These are phyloP conservation scores for Teunomyces tritomae DNA, from an alignment of 805 yeast genomes.

Conservation along the genomic window DNA sequence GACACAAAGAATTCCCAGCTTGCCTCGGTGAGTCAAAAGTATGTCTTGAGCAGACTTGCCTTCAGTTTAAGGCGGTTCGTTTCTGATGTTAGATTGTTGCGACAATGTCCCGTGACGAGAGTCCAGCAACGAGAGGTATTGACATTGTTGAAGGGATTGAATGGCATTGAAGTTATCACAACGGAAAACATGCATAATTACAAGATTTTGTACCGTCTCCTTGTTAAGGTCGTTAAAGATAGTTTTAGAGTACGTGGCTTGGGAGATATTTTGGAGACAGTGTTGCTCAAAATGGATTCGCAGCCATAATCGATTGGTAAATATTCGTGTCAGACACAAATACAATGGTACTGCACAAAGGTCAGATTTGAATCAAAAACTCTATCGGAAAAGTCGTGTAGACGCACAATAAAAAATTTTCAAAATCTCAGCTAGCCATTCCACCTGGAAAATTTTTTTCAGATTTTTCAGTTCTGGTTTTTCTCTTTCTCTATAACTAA, in stretches of 20 bases:
- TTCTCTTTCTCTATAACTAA: neutral
- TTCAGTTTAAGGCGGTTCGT: constrained; percentile 61
- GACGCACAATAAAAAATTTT: neutral
- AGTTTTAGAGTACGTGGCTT: neutral
- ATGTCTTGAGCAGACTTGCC: constrained; percentile 55
- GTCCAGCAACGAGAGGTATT: constrained; percentile 64
- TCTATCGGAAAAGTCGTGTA: neutral
- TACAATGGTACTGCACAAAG: neutral
- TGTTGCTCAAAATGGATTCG: neutral
- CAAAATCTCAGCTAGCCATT: neutral
- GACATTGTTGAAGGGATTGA: constrained; percentile 41
- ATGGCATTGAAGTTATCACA: neutral
- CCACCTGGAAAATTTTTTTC: neutral
- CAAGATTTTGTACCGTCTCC: neutral
- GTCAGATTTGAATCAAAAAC: neutral
- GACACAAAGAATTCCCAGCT: constrained; percentile 15
- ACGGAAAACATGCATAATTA: neutral
- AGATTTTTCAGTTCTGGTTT: neutral
- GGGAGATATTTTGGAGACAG: neutral
- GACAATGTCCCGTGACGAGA: constrained; percentile 62
- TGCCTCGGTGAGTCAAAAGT: constrained; percentile 23
- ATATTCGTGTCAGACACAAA: neutral
- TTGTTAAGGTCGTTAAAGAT: constrained; percentile 1
- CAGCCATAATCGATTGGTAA: neutral
- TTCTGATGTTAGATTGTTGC: constrained; percentile 58